Evolutionary conservation across 2,329 filamentous ascomycete genomes (phyloP), one percentile per base, ranked within the genome.

Genomic region (Penicillium sp.): DNA sequence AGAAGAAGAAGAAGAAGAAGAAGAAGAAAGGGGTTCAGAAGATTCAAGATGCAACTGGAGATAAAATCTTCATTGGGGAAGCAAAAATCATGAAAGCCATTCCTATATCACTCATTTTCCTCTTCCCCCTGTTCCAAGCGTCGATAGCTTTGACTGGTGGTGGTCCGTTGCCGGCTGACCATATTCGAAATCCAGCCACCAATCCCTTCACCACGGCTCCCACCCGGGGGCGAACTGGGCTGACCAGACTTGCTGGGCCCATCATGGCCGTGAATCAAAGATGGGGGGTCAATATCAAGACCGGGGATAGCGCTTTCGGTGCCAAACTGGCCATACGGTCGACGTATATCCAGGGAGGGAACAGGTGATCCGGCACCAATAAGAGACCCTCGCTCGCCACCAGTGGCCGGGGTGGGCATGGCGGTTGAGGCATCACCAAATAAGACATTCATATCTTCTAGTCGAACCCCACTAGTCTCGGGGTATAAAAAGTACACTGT

Each of bases 401-500:
- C 82, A 1, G 90, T 81, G 43, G 86, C 85, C 1, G 93, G 92
- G 0, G 93, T 96, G 5, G 86, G 85, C 76, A 90, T 87, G 11
- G 88, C 85, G 2, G 90, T 92, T 25, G 90, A 94, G 33, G 92
- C 90, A 73, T 99, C 94, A 61, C 94, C 94, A 69, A 99, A 99
- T 15, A 99, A 78, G 2, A 86, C 83, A 71, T 96, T 90, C 94
- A 99, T 99, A 65, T 99, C 94, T 76, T 99, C 94, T 49, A 99
- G 82, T 54, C 92, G 88, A 55, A 99, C 87, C 67, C 95, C 95
- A 64, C 92, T 94, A 0, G 94, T 99, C 75, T 99, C 94, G 27
- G 94, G 94, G 73, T 97, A 99, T 64, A 96, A 85, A 76, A 97
- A 97, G 77, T 93, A 99, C 7, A 99, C 94, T 97, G 25, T 46